Percentiles rank a stretch among this genome's conserved stretches.
Evolutionary conservation across 1,284 basidiomycete genomes (phyloP).

Genomic region (Neotropicomus parvogracilis): DNA sequence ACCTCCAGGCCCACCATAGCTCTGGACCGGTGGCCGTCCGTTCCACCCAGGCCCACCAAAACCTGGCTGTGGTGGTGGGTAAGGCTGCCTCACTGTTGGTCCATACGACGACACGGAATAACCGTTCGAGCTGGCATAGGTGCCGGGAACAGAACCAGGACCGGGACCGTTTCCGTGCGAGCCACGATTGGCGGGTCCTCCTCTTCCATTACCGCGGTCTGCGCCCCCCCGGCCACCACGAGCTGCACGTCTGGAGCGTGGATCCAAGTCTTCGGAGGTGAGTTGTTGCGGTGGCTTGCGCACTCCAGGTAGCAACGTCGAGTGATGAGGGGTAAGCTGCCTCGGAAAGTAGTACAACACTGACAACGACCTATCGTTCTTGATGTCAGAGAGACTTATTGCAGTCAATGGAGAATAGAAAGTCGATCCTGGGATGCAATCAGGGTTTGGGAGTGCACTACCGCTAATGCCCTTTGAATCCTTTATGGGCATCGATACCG

Average conservation of each 20-base stretch:
- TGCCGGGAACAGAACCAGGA: slow-evolving; percentile 30
- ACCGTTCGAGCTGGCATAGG: slow-evolving; percentile 19
- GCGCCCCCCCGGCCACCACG: slow-evolving; percentile 41
- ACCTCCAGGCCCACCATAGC: slow-evolving; percentile 26
- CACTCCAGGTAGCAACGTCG: slow-evolving; percentile 77
- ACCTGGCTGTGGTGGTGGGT: slow-evolving; percentile 22
- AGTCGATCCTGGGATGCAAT: slow-evolving; percentile 88
- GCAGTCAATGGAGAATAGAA: slow-evolving; percentile 72
- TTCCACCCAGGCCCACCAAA: slow-evolving; percentile 34
- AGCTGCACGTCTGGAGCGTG: slow-evolving; percentile 38
- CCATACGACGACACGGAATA: slow-evolving; percentile 23
- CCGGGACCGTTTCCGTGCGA: slow-evolving; percentile 27
- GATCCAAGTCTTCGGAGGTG: slow-evolving; percentile 71
- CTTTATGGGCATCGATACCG: slow-evolving; percentile 64
- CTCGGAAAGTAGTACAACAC: slow-evolving; percentile 88
- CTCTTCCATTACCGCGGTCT: slow-evolving; percentile 41
- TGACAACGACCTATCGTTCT: slow-evolving; percentile 83
- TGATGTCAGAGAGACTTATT: slow-evolving; percentile 73
- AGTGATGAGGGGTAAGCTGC: slow-evolving; percentile 83
- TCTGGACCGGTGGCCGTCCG: slow-evolving; percentile 28
- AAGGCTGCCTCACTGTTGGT: slow-evolving; percentile 20
- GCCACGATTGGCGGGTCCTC: slow-evolving; percentile 31
- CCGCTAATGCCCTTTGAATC: slow-evolving; percentile 81
- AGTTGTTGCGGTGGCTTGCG: slow-evolving; percentile 62
- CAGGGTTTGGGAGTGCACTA: slow-evolving; percentile 76